Evolutionary conservation across 805 yeast genomes (phyloP), one percentile per base, ranked within the genome.

Genomic region (Ogataea pini): DNA sequence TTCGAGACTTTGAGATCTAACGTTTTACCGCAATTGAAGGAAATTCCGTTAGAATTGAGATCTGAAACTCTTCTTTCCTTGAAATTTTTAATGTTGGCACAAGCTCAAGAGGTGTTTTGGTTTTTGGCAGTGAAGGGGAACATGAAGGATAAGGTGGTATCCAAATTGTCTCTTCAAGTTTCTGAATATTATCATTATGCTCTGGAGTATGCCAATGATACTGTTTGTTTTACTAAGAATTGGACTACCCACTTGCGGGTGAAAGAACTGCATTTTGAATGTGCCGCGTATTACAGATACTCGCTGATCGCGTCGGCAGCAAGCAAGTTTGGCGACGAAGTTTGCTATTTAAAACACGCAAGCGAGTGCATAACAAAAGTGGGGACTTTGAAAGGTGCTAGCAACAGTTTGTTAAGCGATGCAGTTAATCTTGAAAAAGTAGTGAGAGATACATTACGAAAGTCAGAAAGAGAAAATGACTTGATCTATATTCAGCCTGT

Each of bases 51-150:
- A 24, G 89, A 81, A 44, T 65, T 87, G 13, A 80, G 79, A 33
- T 36, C 48, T 1, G 73, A 73, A 10, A 79, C 88, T 0, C 58
- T 86, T 8, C 66, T 70, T 10, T 71, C 82, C 14, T 67, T 90
- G 45, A 66, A 73, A 31, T 55, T 62, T 10, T 59, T 89, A 29
- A 78, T 79, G 79, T 61, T 86, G 33, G 94, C 96, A 0, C 96
- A 89, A 59, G 94, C 96, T 0, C 96, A 90, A 65, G 97, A 91
- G 60, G 75, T 81, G 10, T 80, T 85, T 43, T 90, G 97, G 96
- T 81, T 78, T 41, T 83, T 83, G 57, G 89, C 96, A 0, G 65
- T 72, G 0, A 63, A 68, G 32, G 70, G 66, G 18, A 69, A 72
- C 10, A 59, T 79, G 57, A 85, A 82, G 56, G 82, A 86, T 59